These are phyloP conservation scores for Dalbergia oliveri DNA, from an alignment of 306 rosid genomes.

Conservation along the genomic window DNA sequence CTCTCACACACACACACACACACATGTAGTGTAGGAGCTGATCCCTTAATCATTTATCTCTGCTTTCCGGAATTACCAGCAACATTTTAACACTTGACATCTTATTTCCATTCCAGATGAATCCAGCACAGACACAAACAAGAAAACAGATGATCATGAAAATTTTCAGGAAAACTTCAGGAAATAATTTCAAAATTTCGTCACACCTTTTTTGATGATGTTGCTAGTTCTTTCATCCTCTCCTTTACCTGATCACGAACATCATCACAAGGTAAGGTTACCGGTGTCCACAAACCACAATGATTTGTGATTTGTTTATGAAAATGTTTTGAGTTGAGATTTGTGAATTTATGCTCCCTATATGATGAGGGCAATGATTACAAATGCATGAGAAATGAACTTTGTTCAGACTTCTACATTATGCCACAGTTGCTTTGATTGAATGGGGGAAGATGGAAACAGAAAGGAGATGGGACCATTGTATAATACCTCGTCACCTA, in stretches of 20 bases:
- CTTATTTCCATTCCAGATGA: constrained; percentile 63
- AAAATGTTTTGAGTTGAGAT: not conserved
- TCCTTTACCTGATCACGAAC: constrained; percentile 59
- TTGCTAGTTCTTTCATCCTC: constrained; percentile 67
- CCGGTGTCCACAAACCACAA: not conserved
- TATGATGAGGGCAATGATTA: constrained; percentile 14
- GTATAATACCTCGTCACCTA: not conserved
- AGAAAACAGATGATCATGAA: constrained; percentile 56
- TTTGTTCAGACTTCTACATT: not conserved
- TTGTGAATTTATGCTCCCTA: constrained; percentile 20
- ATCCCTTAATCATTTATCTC: not conserved
- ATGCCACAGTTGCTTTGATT: not conserved
- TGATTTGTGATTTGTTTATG: not conserved
- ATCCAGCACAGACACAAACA: constrained; percentile 61
- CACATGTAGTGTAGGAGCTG: too few species aligned
- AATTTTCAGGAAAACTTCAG: constrained; percentile 65
- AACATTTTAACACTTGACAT: constrained; percentile 4
- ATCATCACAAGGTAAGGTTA: constrained; percentile 71
- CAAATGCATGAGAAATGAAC: constrained; percentile 1
- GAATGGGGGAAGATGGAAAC: too few species aligned
- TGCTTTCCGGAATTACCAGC: not conserved
- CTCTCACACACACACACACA: too few species aligned
- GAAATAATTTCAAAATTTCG: constrained; percentile 63
- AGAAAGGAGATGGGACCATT: not conserved
- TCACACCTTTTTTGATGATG: constrained; percentile 65